These are phyloP conservation scores for Coemansia guatemalensis DNA, from an alignment of 192 early-diverging fungal genomes.

Conservation along the genomic window DNA sequence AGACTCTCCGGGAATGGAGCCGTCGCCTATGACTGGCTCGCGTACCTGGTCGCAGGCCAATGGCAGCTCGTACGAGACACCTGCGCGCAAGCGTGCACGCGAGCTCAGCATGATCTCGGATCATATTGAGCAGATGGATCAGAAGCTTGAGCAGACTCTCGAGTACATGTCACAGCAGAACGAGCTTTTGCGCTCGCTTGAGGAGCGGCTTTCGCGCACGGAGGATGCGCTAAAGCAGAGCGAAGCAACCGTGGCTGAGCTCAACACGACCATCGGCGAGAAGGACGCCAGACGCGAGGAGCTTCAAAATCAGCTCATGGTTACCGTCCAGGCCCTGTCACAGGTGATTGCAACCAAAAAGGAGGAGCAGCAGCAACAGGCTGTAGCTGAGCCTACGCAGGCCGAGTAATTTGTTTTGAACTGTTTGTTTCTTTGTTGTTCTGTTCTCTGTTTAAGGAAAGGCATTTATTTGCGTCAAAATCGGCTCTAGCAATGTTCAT, in stretches of 20 bases:
- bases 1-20: conserved; percentile 35
- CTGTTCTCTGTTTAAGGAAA: background rate
- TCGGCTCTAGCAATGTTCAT: background rate
- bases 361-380: conserved; percentile 11
- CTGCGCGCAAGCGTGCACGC: conserved; percentile 51
- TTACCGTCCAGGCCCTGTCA: conserved; percentile 51
- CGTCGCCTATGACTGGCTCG: conserved; percentile 14
- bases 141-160: conserved; percentile 46
- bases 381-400: conserved; percentile 2
- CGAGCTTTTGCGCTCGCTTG: conserved; percentile 40
- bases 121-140: conserved; percentile 44
- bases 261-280: conserved; percentile 42
- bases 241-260: conserved; percentile 37
- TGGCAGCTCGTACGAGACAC: conserved; percentile 47
- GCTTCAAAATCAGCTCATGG: conserved; percentile 53
- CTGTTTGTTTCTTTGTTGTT: background rate
- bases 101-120: conserved; percentile 41
- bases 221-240: conserved; percentile 51
- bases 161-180: conserved; percentile 50
- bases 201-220: conserved; percentile 44
- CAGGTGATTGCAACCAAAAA: conserved; percentile 50
- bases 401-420: background rate
- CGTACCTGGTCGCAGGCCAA: conserved; percentile 55
- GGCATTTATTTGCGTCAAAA: background rate
- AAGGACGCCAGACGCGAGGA: conserved; percentile 54